Base-by-base conservation (phyloP, 2,329 filamentous ascomycete species). In the Alternaria conjuncta region DNA sequence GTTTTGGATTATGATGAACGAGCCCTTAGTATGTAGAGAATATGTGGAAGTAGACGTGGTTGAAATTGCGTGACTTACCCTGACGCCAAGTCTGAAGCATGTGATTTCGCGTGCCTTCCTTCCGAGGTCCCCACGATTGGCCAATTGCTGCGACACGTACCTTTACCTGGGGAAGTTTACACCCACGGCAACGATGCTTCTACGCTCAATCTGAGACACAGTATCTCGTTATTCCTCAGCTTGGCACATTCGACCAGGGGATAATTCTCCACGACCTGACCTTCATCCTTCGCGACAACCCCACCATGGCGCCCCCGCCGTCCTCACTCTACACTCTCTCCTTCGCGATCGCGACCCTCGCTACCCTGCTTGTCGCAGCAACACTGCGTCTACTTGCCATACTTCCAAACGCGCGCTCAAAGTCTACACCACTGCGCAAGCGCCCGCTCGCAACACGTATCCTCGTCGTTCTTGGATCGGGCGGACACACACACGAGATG, bases 401-500 rank as follows among this genome's bases (percentile, higher is more conserved):
- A 59, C 75, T 84, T 23, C 77, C 80, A 26, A 70, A 54, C 74
- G 7, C 63, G 58, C 58, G 75, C 75, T 56, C 57, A 60, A 58
- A 67, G 73, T 65, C 60, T n/a, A 59, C 7, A 18, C 64, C 68
- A 55, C 66, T 70, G 61, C 68, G 61, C 26, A 70, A 55, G 49
- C 77, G 74, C 57, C 74, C 75, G 20, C 55, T 73, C 5, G 82
- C 83, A 25, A 84, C 84, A 7, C 89, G 94, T 78, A 84, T 94
- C 57, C 84, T 97, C 30, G 87, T 97, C 67, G 90, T 98, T 25
- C 90, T 98, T 23, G 96, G 96, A 56, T 96, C 92, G 3, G 96
- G 96, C 30, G 96, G 96, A 1, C 96, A 99, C 81, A 97, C 96
- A 0, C 90, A 93, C 51, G 96, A 99, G 81, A 97, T 99, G 92